Evolutionary conservation across 1,139 yeast genomes (phyloP).

Genomic region (Protomyces pachydermus): DNA sequence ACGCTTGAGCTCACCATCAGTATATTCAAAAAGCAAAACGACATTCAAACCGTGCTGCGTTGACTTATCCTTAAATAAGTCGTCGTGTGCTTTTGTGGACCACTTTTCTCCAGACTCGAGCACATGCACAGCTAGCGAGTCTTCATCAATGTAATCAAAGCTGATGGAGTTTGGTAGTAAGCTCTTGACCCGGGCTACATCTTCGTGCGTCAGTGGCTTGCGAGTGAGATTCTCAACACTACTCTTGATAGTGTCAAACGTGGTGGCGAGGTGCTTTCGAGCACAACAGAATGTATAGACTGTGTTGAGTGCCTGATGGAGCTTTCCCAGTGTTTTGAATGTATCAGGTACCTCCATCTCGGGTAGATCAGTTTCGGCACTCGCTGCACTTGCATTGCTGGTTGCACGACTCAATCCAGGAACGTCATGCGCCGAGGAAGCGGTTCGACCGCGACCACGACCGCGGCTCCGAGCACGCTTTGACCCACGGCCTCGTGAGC

Average conservation of each 20-base stretch:
- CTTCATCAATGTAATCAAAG: slow-evolving; percentile 56
- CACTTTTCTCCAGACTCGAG: slow-evolving; percentile 28
- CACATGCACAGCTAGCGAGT: slow-evolving; percentile 35
- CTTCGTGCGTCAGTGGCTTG: slow-evolving; percentile 38
- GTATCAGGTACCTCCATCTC: slow-evolving; percentile 15
- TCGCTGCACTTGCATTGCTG: slow-evolving; percentile 11
- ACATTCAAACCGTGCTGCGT: slow-evolving; percentile 23
- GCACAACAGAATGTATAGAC: slow-evolving; percentile 53
- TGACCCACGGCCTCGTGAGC: not conserved
- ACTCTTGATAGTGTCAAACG: slow-evolving; percentile 46
- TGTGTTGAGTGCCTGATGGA: slow-evolving; percentile 42
- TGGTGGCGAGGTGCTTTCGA: slow-evolving; percentile 51
- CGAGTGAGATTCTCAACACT: slow-evolving; percentile 44
- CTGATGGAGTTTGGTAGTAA: slow-evolving; percentile 64
- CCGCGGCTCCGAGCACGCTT: not conserved
- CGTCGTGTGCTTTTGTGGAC: slow-evolving; percentile 30
- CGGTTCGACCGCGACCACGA: slow-evolving; percentile 14
- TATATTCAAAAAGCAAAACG: slow-evolving; percentile 67
- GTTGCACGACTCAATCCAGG: slow-evolving; percentile 5
- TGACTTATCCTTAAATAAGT: slow-evolving; percentile 23
- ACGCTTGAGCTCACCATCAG: slow-evolving; percentile 57
- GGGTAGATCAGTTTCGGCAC: not conserved
- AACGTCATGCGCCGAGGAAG: not conserved
- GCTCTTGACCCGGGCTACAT: slow-evolving; percentile 60
- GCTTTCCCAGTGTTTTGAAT: slow-evolving; percentile 20